phyloP scores from a whole-genome alignment of 331 rosid genomes.

The Acacia concinna region DNA sequence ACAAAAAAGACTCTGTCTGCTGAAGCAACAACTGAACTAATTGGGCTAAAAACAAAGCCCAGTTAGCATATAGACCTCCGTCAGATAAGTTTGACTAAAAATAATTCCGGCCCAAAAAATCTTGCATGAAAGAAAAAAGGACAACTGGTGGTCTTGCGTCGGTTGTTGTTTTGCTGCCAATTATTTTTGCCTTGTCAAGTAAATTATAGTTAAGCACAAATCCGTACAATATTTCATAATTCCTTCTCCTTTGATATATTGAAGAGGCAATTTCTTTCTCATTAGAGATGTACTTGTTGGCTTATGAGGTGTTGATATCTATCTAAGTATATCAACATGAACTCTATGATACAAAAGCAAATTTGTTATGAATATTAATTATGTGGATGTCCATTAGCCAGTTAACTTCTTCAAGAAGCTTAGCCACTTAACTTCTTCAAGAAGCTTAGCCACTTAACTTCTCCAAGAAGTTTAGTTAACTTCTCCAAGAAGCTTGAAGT shows the following conservation, averaged over 20 bases:
- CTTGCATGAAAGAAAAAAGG: no score
- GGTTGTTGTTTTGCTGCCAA: neutral
- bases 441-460: no score
- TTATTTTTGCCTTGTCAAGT: neutral
- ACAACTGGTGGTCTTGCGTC: no score
- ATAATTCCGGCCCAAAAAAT: neutral
- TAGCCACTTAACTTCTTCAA: no score
- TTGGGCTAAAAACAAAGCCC: neutral
- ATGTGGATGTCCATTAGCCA: no score
- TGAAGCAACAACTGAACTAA: neutral
- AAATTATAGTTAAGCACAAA: neutral
- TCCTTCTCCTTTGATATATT: neutral
- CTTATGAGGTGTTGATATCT: neutral
- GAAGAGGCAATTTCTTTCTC: neutral
- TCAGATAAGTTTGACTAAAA: neutral
- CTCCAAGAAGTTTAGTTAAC: no score
- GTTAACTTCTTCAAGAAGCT: no score
- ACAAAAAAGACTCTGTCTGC: no score
- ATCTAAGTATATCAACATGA: neutral
- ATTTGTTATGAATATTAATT: no score
- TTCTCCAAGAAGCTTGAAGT: no score
- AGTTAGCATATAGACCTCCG: neutral
- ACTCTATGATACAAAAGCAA: neutral
- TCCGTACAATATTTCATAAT: neutral
- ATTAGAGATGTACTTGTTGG: neutral